Percentiles rank a stretch among this genome's conserved stretches.
Conservation (phyloP, 1,284 basidiomycete species). For the Cerrena zonata region DNA sequence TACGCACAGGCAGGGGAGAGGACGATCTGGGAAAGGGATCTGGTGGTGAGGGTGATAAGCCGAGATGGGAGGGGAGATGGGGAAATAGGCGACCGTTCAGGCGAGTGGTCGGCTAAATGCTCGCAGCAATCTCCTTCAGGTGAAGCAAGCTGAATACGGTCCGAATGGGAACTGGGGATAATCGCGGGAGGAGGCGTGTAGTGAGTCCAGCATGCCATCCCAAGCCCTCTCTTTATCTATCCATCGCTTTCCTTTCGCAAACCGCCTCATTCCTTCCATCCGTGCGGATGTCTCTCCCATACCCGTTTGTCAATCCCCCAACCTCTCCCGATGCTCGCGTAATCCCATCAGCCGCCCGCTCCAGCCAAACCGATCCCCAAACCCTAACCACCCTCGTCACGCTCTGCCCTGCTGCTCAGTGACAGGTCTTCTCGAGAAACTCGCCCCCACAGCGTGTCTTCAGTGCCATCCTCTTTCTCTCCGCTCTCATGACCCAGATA, state of each 20-base stretch:
- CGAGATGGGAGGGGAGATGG: background rate
- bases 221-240: background rate
- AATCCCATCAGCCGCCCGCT: background rate
- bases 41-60: background rate
- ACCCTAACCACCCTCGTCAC: background rate
- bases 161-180: slow-evolving; percentile 4
- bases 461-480: background rate
- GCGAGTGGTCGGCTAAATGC: background rate
- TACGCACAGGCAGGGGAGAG: background rate
- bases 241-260: background rate
- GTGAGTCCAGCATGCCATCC: background rate
- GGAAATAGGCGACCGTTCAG: background rate
- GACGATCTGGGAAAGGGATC: background rate
- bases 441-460: background rate
- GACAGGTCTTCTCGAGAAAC: background rate
- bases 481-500: background rate
- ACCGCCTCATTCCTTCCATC: background rate
- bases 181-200: slow-evolving; percentile 7
- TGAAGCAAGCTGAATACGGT: background rate
- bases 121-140: background rate
- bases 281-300: background rate
- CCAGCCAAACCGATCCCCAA: background rate
- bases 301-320: background rate
- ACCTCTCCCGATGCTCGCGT: background rate
- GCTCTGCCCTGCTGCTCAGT: background rate